Conservation (phyloP, 768 basidiomycete species). For the Suillus weaverae region DNA sequence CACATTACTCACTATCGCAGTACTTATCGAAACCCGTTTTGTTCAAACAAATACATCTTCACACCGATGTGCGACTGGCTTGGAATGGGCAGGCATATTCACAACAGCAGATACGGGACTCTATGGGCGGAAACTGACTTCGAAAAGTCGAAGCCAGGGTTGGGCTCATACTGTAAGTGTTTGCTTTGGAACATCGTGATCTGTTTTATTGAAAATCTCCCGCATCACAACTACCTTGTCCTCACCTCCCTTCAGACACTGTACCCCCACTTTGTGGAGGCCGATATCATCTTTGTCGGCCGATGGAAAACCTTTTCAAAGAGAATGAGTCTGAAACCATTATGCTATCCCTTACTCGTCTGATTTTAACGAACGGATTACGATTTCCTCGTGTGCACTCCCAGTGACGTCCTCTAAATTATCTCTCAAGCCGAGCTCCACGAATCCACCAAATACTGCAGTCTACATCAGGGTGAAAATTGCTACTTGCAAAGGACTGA, state of each 20-base stretch:
- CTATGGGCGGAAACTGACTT: slow-evolving; percentile 86
- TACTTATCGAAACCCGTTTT: slow-evolving; percentile 76
- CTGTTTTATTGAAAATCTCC: slow-evolving; percentile 9
- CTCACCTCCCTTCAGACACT: slow-evolving; percentile 72
- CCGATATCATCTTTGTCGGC: slow-evolving; percentile 82
- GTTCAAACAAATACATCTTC: slow-evolving; percentile 83
- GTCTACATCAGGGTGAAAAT: slow-evolving; percentile 83
- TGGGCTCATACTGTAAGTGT: slow-evolving; percentile 73
- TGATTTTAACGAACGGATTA: slow-evolving; percentile 77
- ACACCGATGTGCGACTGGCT: slow-evolving; percentile 84
- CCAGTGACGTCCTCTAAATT: slow-evolving; percentile 41
- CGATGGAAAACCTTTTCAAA: slow-evolving; percentile 89
- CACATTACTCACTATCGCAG: slow-evolving; percentile 38
- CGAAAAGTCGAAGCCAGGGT: slow-evolving; percentile 78
- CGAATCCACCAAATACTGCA: slow-evolving; percentile 71
- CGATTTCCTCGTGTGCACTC: slow-evolving; percentile 65
- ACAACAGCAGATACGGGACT: slow-evolving; percentile 79
- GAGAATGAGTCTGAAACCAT: slow-evolving; percentile 51
- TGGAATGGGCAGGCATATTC: slow-evolving; percentile 86
- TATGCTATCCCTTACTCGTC: not conserved
- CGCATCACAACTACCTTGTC: slow-evolving; percentile 60
- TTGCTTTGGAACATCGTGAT: slow-evolving; percentile 8
- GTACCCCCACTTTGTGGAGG: slow-evolving; percentile 86
- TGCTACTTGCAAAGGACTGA: slow-evolving; percentile 70
- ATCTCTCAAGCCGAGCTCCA: slow-evolving; percentile 24